Evolutionary conservation across 192 early-diverging fungal species (phyloP).

Genomic region (Diversispora epigaea): DNA sequence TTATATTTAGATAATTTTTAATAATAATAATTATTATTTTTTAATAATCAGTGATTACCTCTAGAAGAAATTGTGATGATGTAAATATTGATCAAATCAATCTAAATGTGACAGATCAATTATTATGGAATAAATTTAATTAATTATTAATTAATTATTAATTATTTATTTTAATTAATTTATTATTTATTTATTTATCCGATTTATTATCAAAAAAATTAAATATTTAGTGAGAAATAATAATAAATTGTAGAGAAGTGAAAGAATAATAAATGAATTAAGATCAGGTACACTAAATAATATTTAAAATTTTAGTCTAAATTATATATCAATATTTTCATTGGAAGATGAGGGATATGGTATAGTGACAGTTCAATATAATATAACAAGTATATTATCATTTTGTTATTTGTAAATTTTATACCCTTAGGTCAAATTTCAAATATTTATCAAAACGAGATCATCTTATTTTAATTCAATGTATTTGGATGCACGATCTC

Average conservation of each 20-base stretch:
- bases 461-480: neutral
- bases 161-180: too few species aligned
- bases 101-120: neutral
- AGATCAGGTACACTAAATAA: neutral
- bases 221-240: too few species aligned
- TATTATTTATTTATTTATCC: too few species aligned
- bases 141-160: too few species aligned
- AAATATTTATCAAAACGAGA: neutral
- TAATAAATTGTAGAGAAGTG: neutral
- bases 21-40: neutral
- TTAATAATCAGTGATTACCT: neutral
- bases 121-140: neutral
- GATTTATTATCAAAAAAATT: too few species aligned
- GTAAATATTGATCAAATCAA: neutral
- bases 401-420: neutral
- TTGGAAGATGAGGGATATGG: constrained; percentile 4
- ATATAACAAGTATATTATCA: neutral
- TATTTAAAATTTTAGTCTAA: neutral
- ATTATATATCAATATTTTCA: neutral
- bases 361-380: neutral
- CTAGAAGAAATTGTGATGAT: neutral
- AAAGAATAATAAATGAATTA: neutral
- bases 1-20: neutral
- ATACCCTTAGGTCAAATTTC: neutral
- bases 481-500: neutral